Evolutionary conservation across 2,329 filamentous ascomycete genomes (phyloP).

Genomic region (Bimuria novae-zelandiae): DNA sequence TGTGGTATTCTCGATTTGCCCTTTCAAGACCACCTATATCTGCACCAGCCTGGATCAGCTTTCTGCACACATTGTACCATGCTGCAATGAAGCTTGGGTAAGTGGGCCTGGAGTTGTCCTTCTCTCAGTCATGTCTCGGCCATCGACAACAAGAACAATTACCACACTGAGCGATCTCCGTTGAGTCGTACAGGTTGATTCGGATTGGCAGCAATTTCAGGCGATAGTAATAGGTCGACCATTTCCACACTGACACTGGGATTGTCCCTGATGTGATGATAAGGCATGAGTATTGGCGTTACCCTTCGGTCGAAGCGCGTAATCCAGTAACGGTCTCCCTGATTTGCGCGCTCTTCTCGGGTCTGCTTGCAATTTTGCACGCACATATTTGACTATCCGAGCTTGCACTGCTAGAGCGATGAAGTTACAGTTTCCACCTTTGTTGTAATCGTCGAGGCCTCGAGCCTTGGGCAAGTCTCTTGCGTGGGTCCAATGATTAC

Average conservation of each 20-base stretch:
- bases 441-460: not conserved
- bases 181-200: slow-evolving; percentile 16
- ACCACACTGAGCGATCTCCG: slow-evolving; percentile 14
- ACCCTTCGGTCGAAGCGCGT: slow-evolving; percentile 13
- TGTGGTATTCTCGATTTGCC: too few species aligned
- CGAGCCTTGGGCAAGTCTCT: not conserved
- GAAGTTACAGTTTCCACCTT: slow-evolving; percentile 14
- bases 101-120: too few species aligned
- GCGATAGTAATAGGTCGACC: slow-evolving; percentile 12
- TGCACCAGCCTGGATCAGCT: slow-evolving; percentile 9
- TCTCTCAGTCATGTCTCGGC: not conserved
- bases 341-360: not conserved
- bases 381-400: slow-evolving; percentile 15
- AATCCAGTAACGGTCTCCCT: slow-evolving; percentile 19
- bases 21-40: not conserved
- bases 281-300: slow-evolving; percentile 6
- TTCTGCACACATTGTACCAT: slow-evolving; percentile 4
- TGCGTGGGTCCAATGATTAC: slow-evolving; percentile 17
- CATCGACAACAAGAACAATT: slow-evolving; percentile 13
- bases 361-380: slow-evolving; percentile 9
- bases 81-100: slow-evolving; percentile 2
- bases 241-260: slow-evolving; percentile 15
- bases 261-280: slow-evolving; percentile 13
- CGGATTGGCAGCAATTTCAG: slow-evolving; percentile 11
- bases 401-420: slow-evolving; percentile 15